Percentiles rank a stretch among this genome's conserved stretches.
phyloP scores from a whole-genome alignment of 2,329 filamentous ascomycete species.

The Pseudogymnoascus sp. region DNA sequence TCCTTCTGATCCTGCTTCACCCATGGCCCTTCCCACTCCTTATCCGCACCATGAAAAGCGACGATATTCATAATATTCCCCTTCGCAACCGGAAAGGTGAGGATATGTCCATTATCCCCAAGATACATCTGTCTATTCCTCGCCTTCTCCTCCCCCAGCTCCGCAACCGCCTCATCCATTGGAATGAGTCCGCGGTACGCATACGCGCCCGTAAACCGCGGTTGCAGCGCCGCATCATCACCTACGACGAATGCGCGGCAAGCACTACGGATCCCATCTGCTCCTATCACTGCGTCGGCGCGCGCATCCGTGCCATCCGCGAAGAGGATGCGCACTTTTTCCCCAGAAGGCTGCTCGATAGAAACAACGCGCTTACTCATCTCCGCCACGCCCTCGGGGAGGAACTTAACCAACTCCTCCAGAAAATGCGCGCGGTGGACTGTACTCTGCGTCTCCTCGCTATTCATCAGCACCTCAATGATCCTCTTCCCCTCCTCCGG shows the following conservation, averaged over 20 bases:
- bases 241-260: slow-evolving; percentile 43
- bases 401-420: slow-evolving; percentile 30
- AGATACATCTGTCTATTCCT: slow-evolving; percentile 44
- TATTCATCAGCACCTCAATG: slow-evolving; percentile 21
- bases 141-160: slow-evolving; percentile 39
- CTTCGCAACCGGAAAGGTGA: slow-evolving; percentile 50
- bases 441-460: slow-evolving; percentile 21
- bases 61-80: slow-evolving; percentile 47
- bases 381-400: slow-evolving; percentile 25
- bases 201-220: slow-evolving; percentile 35
- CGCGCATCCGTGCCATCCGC: slow-evolving; percentile 33
- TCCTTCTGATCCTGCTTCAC: slow-evolving; percentile 32
- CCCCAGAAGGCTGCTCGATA: slow-evolving; percentile 17
- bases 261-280: slow-evolving; percentile 53
- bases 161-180: slow-evolving; percentile 41
- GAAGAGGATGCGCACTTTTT: slow-evolving; percentile 29
- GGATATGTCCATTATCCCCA: slow-evolving; percentile 45
- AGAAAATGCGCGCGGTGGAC: slow-evolving; percentile 33
- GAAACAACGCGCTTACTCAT: slow-evolving; percentile 27
- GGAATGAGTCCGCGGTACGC: slow-evolving; percentile 52
- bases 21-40: slow-evolving; percentile 33
- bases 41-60: slow-evolving; percentile 36
- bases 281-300: slow-evolving; percentile 44
- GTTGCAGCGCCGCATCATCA: slow-evolving; percentile 18
- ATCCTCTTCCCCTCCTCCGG: slow-evolving; percentile 20